These are phyloP conservation scores for Colletotrichum tamarilloi DNA, from an alignment of 2,329 filamentous ascomycete species.

Conservation along the genomic window DNA sequence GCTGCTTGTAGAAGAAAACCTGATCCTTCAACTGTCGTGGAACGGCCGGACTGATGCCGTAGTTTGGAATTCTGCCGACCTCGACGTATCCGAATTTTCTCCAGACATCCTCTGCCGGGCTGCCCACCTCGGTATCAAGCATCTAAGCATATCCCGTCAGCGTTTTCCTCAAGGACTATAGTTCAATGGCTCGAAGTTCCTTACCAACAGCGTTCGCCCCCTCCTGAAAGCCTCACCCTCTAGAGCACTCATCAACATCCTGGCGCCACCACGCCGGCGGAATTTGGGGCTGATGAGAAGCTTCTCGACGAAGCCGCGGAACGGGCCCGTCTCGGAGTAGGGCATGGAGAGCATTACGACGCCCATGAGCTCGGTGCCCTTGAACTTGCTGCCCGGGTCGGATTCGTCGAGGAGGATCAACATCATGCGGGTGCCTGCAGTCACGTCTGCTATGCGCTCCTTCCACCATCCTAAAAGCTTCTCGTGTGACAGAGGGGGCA, in stretches of 20 bases:
- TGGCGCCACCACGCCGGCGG: constrained; percentile 63
- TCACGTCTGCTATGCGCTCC: constrained; percentile 59
- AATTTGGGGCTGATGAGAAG: constrained; percentile 65
- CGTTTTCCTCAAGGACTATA: background rate
- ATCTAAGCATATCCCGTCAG: constrained; percentile 47
- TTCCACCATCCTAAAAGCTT: constrained; percentile 70
- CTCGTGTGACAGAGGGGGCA: constrained; percentile 67
- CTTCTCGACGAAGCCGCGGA: constrained; percentile 67
- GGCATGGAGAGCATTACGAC: constrained; percentile 66
- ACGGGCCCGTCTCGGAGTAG: constrained; percentile 65
- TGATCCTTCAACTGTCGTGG: constrained; percentile 59
- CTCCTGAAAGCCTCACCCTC: constrained; percentile 62
- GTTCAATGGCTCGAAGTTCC: constrained; percentile 39
- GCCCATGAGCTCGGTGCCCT: constrained; percentile 61
- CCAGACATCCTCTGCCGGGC: constrained; percentile 64
- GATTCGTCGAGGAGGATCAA: constrained; percentile 60
- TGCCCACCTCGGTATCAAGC: constrained; percentile 64
- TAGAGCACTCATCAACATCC: constrained; percentile 61
- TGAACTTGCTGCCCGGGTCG: constrained; percentile 46
- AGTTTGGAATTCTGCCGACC: constrained; percentile 66
- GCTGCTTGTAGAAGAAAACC: constrained; percentile 70
- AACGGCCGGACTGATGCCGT: constrained; percentile 57
- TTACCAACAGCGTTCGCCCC: constrained; percentile 64
- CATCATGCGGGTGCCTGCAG: constrained; percentile 59
- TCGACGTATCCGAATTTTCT: constrained; percentile 66